Percentiles rank a stretch among this genome's conserved stretches.
Conservation (phyloP, 2,329 filamentous ascomycete species). For the Alternaria arborescens region DNA sequence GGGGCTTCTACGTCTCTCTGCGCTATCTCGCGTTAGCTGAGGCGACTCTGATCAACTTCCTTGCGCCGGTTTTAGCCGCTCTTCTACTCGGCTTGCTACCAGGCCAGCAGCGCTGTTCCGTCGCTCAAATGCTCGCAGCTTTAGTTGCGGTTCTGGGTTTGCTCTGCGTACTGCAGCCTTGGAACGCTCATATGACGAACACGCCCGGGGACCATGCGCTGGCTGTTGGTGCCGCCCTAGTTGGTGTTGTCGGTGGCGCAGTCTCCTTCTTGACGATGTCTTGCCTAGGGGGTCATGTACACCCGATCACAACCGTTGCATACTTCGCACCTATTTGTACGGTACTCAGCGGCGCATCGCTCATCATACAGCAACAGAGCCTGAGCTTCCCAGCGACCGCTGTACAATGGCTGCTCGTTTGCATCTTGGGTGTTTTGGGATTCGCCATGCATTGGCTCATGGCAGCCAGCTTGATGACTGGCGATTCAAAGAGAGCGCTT, state of each 20-base stretch:
- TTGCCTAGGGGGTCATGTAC: neutral
- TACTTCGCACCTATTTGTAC: neutral
- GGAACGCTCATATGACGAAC: neutral
- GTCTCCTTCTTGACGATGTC: neutral
- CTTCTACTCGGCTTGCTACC: constrained; percentile 3
- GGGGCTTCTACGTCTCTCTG: constrained; percentile 1
- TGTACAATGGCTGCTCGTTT: neutral
- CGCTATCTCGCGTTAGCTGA: constrained; percentile 1
- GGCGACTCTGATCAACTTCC: constrained; percentile 1
- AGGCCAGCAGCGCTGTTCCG: constrained; percentile 2
- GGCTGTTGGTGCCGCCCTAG: neutral
- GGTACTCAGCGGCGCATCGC: neutral
- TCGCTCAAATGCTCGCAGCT: neutral
- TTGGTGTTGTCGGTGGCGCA: neutral
- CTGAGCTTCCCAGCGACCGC: neutral
- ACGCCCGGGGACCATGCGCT: neutral
- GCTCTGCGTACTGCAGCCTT: constrained; percentile 1
- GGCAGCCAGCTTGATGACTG: constrained; percentile 5
- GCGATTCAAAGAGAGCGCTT: constrained; percentile 1
- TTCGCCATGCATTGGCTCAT: constrained; percentile 1
- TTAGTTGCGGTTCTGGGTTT: neutral
- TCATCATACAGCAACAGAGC: neutral
- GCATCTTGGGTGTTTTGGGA: neutral
- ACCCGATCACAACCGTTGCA: neutral
- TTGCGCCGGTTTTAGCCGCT: neutral